Base-by-base conservation (phyloP, 1,284 basidiomycete genomes). In the Neotropicomus parvogracilis region DNA sequence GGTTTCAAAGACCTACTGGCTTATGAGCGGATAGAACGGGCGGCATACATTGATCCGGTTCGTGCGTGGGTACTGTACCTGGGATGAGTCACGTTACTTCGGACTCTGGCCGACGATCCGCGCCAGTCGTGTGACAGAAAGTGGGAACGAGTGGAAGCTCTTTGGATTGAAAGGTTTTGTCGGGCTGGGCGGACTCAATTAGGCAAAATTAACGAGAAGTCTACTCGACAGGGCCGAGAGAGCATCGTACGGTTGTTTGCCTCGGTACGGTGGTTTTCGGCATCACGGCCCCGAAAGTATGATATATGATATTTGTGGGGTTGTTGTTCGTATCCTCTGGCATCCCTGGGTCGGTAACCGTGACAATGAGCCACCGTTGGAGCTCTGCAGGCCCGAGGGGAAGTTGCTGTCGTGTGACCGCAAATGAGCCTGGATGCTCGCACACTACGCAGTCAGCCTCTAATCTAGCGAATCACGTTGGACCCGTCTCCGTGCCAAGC, bases 331-430 rank as follows among this genome's bases (percentile, higher is more conserved):
- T 41, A 41, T 31, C 40, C 29, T 27, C 29, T 33, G n/a, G 24
- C 1, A 20, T 47, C 33, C 45, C 32, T 46, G 21, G 17, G 32
- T 24, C 3, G 8, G 24, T 24, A 24, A 24, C 24, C 24, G 6
- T 33, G 33, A 28, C 27, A 27, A 19, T 16, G 26, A 10, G 21
- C 11, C 8, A 24, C 33, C 29, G 24, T 11, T 32, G 31, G 40
- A 33, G 40, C n/a, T n/a, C n/a, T n/a, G n/a, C n/a, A n/a, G n/a
- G n/a, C 5, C 20, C 31, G 40, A 42, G 21, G 40, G 32, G 26
- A 26, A 10, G 41, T 35, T 43, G 24, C 41, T 27, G 35, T 50
- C 43, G 50, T 24, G 57, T 48, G 50, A 42, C 31, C 34, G 24
- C 2, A 44, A 35, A 38, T 36, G 19, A 17, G 32, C 3, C n/a